Evolutionary conservation across 176 grass and related monocot species (phyloP).

Genomic region (Carex parvula): DNA sequence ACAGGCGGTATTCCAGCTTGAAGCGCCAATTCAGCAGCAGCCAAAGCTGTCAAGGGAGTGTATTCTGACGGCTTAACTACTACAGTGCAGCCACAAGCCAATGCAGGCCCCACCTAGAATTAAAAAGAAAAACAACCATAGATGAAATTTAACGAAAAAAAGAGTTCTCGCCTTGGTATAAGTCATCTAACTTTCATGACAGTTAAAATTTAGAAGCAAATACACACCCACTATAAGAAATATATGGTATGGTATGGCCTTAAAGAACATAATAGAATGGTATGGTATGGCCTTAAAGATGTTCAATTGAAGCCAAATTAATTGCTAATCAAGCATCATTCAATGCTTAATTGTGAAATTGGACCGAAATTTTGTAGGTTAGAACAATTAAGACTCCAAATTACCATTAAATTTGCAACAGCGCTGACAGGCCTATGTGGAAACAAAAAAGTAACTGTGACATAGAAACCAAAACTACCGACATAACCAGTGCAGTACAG

Average conservation of each 20-base stretch:
- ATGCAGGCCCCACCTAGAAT: constrained; percentile 84
- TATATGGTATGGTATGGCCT: background rate
- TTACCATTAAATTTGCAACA: background rate
- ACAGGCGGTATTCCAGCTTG: constrained; percentile 97
- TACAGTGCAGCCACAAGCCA: constrained; percentile 88
- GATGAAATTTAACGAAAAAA: background rate
- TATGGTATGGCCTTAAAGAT: background rate
- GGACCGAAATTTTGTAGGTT: background rate
- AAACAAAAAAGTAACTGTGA: background rate
- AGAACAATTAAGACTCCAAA: background rate
- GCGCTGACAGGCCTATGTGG: background rate
- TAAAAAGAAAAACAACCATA: constrained; percentile 13
- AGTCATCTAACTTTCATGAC: background rate
- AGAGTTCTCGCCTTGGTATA: background rate
- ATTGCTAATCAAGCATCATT: background rate
- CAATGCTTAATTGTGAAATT: background rate
- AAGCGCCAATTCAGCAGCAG: constrained; percentile 95
- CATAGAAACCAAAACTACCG: background rate
- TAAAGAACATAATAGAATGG: background rate
- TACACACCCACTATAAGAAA: background rate
- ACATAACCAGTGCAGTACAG: background rate
- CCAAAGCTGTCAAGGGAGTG: constrained; percentile 93
- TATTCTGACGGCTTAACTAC: constrained; percentile 97
- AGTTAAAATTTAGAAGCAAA: background rate
- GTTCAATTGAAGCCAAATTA: background rate